A percentile compares a stretch with the other conserved stretches of the same genome.
phyloP scores from a whole-genome alignment of 495 filamentous ascomycete species.

The Hypomontagnella monticulosa region DNA sequence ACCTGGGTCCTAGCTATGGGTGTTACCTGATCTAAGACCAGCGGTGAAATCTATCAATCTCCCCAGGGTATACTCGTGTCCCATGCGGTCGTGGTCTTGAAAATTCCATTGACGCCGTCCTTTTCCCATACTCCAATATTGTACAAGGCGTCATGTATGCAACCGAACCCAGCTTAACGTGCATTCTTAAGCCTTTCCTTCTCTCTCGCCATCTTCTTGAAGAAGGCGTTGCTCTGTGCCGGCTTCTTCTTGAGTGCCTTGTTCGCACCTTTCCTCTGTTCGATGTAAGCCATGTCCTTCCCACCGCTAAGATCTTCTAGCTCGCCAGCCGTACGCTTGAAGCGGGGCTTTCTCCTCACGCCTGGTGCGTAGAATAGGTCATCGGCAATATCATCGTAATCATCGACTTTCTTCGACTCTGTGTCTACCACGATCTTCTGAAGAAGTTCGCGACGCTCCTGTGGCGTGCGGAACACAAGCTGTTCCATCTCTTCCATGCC shows the following conservation, averaged over 20 bases:
- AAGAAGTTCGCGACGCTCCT: constrained; percentile 87
- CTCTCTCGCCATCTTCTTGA: constrained; percentile 85
- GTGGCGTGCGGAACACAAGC: constrained; percentile 80
- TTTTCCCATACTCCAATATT: not conserved
- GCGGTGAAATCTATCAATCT: constrained; percentile 23
- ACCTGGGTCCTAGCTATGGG: not conserved
- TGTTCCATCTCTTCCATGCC: constrained; percentile 86
- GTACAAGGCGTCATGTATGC: constrained; percentile 4
- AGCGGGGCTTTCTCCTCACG: constrained; percentile 63
- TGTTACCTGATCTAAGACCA: constrained; percentile 7
- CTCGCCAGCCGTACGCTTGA: constrained; percentile 82
- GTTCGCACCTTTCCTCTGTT: constrained; percentile 83
- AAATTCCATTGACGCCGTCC: constrained; percentile 19
- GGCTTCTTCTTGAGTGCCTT: constrained; percentile 76
- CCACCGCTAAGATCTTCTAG: constrained; percentile 87
- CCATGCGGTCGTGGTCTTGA: not conserved
- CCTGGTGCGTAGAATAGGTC: constrained; percentile 78
- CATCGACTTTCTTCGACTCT: constrained; percentile 69
- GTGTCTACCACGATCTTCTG: constrained; percentile 93
- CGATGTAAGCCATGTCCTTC: constrained; percentile 96
- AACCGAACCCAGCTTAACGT: constrained; percentile 16
- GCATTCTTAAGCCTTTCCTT: constrained; percentile 51
- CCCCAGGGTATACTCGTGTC: constrained; percentile 29
- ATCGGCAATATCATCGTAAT: constrained; percentile 81
- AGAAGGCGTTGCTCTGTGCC: constrained; percentile 63